A percentile compares a stretch with the other conserved stretches of the same genome.
These are phyloP conservation scores for Lasiosphaeria miniovina DNA, from an alignment of 495 filamentous ascomycete genomes.

Conservation along the genomic window DNA sequence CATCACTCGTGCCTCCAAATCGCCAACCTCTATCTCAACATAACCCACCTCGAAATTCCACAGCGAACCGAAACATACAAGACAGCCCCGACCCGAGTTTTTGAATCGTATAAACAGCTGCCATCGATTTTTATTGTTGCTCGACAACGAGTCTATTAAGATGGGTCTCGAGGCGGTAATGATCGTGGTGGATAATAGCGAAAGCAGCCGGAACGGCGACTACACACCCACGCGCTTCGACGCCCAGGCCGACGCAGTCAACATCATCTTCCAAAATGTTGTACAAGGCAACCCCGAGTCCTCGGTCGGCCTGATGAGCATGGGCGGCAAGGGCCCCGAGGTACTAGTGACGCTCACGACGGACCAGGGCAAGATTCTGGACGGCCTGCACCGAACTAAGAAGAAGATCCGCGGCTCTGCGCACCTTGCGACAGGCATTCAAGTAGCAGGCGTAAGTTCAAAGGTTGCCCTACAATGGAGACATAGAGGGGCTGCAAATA, in stretches of 20 bases:
- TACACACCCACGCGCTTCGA: slow-evolving; percentile 93
- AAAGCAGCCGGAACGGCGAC: slow-evolving; percentile 95
- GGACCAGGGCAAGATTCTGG: slow-evolving; percentile 90
- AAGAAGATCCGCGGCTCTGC: slow-evolving; percentile 88
- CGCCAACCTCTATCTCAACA: neutral
- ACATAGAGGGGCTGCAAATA: too few relatives aligned
- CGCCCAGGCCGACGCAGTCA: slow-evolving; percentile 91
- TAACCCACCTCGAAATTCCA: slow-evolving; percentile 1
- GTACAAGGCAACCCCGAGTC: slow-evolving; percentile 94
- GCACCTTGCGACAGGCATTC: slow-evolving; percentile 88
- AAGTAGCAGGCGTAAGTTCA: slow-evolving; percentile 80
- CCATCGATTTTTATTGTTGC: neutral
- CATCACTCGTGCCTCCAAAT: neutral
- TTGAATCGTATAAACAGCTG: too few relatives aligned
- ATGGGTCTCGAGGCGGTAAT: slow-evolving; percentile 66
- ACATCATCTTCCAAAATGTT: slow-evolving; percentile 90
- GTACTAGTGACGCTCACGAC: slow-evolving; percentile 93
- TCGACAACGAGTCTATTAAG: slow-evolving; percentile 27
- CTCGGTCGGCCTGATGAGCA: slow-evolving; percentile 95
- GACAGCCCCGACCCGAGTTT: neutral
- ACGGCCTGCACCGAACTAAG: slow-evolving; percentile 90
- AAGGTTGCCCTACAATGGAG: too few relatives aligned
- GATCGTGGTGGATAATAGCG: slow-evolving; percentile 90
- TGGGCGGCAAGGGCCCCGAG: slow-evolving; percentile 95
- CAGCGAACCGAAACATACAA: neutral